Percentiles rank a stretch among this genome's conserved stretches.
Conservation (phyloP, 2,329 filamentous ascomycete species). For the Fusarium sp. region DNA sequence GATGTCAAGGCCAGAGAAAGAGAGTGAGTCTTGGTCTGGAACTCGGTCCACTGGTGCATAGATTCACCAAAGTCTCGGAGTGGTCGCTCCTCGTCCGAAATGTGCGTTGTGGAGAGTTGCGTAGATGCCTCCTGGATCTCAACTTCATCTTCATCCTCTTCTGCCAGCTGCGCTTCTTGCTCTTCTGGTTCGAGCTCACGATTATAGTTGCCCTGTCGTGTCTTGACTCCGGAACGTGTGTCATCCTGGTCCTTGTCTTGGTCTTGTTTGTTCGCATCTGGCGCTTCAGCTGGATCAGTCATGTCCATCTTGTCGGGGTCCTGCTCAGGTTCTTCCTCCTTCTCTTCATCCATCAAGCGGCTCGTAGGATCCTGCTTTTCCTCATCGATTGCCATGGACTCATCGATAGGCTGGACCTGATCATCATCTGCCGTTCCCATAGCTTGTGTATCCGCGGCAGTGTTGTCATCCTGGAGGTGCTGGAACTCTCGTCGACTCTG, state of each 20-base stretch:
- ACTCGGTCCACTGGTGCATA: conserved; percentile 83
- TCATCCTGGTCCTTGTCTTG: conserved; percentile 64
- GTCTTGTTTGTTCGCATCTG: conserved; percentile 57
- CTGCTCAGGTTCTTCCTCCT: conserved; percentile 60
- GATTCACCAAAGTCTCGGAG: conserved; percentile 67
- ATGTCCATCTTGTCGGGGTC: conserved; percentile 60
- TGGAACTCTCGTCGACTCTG: conserved; percentile 88
- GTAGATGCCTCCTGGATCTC: conserved; percentile 65
- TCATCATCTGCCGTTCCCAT: conserved; percentile 90
- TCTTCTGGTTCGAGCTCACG: conserved; percentile 60
- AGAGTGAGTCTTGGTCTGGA: conserved; percentile 85
- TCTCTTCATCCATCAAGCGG: conserved; percentile 66
- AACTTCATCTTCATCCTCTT: conserved; percentile 63
- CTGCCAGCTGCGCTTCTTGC: conserved; percentile 56
- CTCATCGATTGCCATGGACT: conserved; percentile 87
- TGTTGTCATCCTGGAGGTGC: conserved; percentile 87
- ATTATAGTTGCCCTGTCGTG: conserved; percentile 69
- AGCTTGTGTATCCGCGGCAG: conserved; percentile 87
- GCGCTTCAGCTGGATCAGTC: conserved; percentile 48
- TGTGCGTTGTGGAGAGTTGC: conserved; percentile 79
- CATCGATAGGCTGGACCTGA: conserved; percentile 85
- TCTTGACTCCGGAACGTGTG: conserved; percentile 70
- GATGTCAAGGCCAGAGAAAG: conserved; percentile 92
- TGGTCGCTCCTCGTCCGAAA: conserved; percentile 60
- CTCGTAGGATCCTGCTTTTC: conserved; percentile 66